Evolutionary conservation across 192 early-diverging fungal species (phyloP), one percentile per base, ranked within the genome.

Genomic region (Coemansia sp.): DNA sequence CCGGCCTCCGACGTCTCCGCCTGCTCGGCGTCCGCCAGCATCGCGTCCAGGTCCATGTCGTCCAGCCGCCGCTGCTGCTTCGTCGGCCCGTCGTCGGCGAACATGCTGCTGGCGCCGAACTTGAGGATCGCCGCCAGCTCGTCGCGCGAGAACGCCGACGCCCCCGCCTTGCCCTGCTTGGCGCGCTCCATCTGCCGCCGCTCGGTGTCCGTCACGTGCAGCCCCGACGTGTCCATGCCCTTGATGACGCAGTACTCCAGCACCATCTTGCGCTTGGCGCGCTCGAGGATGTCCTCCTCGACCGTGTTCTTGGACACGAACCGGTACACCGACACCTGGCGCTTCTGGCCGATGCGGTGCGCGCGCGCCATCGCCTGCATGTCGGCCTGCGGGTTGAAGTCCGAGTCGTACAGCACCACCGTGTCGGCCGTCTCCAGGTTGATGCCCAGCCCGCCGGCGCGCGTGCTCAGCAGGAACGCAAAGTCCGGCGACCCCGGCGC

Each of bases 161-260:
- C 66, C 66, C 14, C 70, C 70, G 53, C 49, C 51, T 73, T 73
- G 27, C 77, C 77, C 54, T 73, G 71, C 64, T 73, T 73, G 30
- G 67, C 45, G n/a, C 58, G 59, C 77, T 80, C 77, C 5, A 80
- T 62, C 63, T 73, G 77, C 71, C 73, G 73, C 57, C 77, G 70
- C 77, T 80, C 77, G 0, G 66, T 61, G 8, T 72, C 77, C 4
- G 77, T 70, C 46, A 90, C 79, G 58, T 85, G 85, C 70, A 86
- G 81, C 0, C 93, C 94, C 12, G 94, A 91, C 10, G 94, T 96
- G 69, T 98, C 95, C 95, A 99, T 98, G 66, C 94, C 91, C 67
- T 95, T 96, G 77, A 99, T 99, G 67, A 99, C 94, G 67, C 91
- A 94, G 80, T 98, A 98, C 75, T 99, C 98, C 8, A 99, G 81